These are phyloP conservation scores for Cyclotella atomus DNA, from an alignment of 108 stramenopile genomes.

Conservation along the genomic window DNA sequence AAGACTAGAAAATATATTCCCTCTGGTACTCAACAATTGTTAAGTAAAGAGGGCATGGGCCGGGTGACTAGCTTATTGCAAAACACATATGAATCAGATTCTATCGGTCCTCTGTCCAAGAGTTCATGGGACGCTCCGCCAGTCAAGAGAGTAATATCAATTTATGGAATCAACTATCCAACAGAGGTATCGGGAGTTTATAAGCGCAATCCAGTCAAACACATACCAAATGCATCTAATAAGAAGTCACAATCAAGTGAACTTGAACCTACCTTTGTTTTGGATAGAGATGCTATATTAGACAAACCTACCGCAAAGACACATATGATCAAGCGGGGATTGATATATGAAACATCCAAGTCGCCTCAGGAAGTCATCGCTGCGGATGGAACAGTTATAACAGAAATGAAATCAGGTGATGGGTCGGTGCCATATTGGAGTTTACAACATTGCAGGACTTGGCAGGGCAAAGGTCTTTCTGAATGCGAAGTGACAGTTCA, in stretches of 20 bases:
- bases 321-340: constrained; percentile 39
- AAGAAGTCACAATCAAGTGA: neutral
- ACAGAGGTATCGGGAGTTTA: constrained; percentile 63
- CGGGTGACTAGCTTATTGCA: neutral
- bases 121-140: constrained; percentile 57
- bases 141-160: constrained; percentile 56
- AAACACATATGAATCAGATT: constrained; percentile 24
- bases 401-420: constrained; percentile 37
- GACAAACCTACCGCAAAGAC: constrained; percentile 14
- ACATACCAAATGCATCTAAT: constrained; percentile 1
- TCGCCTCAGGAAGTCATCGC: constrained; percentile 28
- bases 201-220: constrained; percentile 41
- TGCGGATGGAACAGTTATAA: neutral
- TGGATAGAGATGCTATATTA: constrained; percentile 45
- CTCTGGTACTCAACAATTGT: constrained; percentile 4
- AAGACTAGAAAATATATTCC: neutral
- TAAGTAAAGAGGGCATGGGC: constrained; percentile 17
- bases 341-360: constrained; percentile 59
- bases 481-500: constrained; percentile 53
- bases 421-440: constrained; percentile 67
- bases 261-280: constrained; percentile 28
- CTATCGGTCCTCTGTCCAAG: constrained; percentile 19
- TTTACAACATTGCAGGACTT: constrained; percentile 52
- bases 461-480: constrained; percentile 38
- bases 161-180: constrained; percentile 67